Evolutionary conservation across 257 asterid genomes (phyloP), one percentile per base, ranked within the genome.

Genomic region (Handroanthus guayacan): DNA sequence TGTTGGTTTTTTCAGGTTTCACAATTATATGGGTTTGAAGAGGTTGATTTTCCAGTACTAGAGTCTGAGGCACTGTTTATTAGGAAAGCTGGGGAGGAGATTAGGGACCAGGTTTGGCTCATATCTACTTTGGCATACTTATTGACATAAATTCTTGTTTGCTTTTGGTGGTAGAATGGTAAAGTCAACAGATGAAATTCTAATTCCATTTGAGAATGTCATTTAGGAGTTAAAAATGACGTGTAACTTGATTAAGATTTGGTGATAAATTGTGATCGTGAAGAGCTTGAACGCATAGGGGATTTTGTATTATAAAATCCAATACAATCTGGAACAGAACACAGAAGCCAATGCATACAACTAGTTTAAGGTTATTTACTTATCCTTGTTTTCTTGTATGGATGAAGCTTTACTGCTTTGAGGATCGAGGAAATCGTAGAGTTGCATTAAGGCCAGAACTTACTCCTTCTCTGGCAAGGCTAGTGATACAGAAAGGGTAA

Each of bases 361-460:
- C 56, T 44, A 25, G 12, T 12, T 39, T 25, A 36, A 47, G 36
- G 57, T 70, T 76, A 77, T 64, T 77, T 70, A 71, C 63, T 13
- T 80, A 67, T 56, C 36, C 45, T 20, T 54, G 31, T 83, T 51
- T 36, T 74, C 44, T 78, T 81, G 72, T 55, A 48, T 75, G 54
- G 60, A 56, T 81, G 78, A 83, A 95, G 99, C 94, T 95, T 77
- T 95, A 95, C 83, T 89, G 98, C 85, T 95, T 95, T 87, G 98
- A 95, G 84, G 99, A 95, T 78, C 91, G 97, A 20, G 98, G 97
- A 72, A 91, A 89, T 69, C 98, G 97, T 16, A 86, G 99, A 81
- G 98, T 95, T 81, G 99, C 98, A 48, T 79, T 95, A 82, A 92
- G 99, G 83, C 98, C 99, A 44, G 99, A 95, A 88, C 98, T 95